A percentile compares a stretch with the other conserved stretches of the same genome.
phyloP scores from a whole-genome alignment of 2,329 filamentous ascomycete species.

The Pyrenochaeta sp. region DNA sequence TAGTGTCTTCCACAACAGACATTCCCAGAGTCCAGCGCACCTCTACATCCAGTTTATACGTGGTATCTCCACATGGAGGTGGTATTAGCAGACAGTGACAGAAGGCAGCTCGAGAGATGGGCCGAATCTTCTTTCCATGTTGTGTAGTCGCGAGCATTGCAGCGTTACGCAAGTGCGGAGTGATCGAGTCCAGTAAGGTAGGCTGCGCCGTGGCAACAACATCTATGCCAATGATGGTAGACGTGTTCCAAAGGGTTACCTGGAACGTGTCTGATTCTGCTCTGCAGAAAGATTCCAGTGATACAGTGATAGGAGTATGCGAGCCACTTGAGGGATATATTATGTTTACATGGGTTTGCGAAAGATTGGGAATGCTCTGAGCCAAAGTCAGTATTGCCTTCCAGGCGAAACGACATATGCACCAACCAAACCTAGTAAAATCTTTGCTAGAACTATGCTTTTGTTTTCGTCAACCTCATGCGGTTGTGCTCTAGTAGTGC shows the following conservation, averaged over 20 bases:
- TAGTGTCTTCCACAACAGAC: slow-evolving; percentile 36
- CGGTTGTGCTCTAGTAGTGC: slow-evolving; percentile 1
- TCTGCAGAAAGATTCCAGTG: slow-evolving; percentile 31
- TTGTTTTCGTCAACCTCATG: slow-evolving; percentile 19
- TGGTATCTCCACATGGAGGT: slow-evolving; percentile 2
- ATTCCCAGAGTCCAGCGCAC: slow-evolving; percentile 40
- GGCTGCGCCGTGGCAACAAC: slow-evolving; percentile 27
- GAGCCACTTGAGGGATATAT: not conserved
- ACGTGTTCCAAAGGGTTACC: slow-evolving; percentile 26
- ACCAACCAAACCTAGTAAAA: slow-evolving; percentile 39
- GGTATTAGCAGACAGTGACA: slow-evolving; percentile 30
- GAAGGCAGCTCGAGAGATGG: slow-evolving; percentile 34
- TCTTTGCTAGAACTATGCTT: slow-evolving; percentile 41
- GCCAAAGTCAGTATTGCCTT: slow-evolving; percentile 7
- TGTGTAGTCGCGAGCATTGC: slow-evolving; percentile 24
- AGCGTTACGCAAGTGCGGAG: slow-evolving; percentile 30
- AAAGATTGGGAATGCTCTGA: slow-evolving; percentile 7
- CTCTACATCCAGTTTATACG: slow-evolving; percentile 32
- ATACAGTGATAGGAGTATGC: slow-evolving; percentile 20
- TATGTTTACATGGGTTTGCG: slow-evolving; percentile 2
- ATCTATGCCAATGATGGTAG: slow-evolving; percentile 20
- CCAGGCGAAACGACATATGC: not conserved
- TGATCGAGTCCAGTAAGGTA: slow-evolving; percentile 25
- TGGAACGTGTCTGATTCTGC: slow-evolving; percentile 18
- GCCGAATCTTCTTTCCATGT: slow-evolving; percentile 25